phyloP scores from a whole-genome alignment of 768 basidiomycete species.

The Xerocomellus intermedius region DNA sequence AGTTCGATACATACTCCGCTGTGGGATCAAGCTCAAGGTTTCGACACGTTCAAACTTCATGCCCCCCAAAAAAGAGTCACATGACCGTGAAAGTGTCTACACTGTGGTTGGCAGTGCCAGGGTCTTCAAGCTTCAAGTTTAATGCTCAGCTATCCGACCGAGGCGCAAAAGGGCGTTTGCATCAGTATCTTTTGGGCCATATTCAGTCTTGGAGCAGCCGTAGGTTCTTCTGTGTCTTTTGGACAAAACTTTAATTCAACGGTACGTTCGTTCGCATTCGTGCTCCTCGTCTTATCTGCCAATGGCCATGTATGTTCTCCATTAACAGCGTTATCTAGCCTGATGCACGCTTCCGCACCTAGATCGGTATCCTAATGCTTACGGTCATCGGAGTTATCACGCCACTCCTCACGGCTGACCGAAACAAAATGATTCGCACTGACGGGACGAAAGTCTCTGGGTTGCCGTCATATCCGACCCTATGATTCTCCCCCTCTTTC shows the following conservation, averaged over 20 bases:
- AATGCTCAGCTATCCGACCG: constrained; percentile 79
- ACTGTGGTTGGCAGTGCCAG: no score
- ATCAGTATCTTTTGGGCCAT: constrained; percentile 80
- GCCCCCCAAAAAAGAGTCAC: no score
- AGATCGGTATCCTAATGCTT: constrained; percentile 56
- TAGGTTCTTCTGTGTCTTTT: constrained; percentile 70
- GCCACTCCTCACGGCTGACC: constrained; percentile 69
- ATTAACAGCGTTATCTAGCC: no score
- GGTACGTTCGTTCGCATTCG: constrained; percentile 59
- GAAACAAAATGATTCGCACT: constrained; percentile 67
- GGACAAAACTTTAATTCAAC: constrained; percentile 63
- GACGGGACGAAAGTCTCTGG: constrained; percentile 73
- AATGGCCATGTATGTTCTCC: no score
- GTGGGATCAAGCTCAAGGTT: no score
- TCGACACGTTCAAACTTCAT: no score
- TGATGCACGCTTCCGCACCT: no score
- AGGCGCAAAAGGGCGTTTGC: constrained; percentile 67
- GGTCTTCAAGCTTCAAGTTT: no score
- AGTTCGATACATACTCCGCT: no score
- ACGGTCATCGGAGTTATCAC: constrained; percentile 63
- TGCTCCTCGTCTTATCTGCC: no score
- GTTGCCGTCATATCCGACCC: constrained; percentile 65
- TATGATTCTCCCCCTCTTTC: constrained; percentile 69
- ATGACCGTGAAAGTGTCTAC: no score
- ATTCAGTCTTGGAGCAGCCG: constrained; percentile 78